Conservation (phyloP, 495 filamentous ascomycete species). For the Penicillium odoratum region DNA sequence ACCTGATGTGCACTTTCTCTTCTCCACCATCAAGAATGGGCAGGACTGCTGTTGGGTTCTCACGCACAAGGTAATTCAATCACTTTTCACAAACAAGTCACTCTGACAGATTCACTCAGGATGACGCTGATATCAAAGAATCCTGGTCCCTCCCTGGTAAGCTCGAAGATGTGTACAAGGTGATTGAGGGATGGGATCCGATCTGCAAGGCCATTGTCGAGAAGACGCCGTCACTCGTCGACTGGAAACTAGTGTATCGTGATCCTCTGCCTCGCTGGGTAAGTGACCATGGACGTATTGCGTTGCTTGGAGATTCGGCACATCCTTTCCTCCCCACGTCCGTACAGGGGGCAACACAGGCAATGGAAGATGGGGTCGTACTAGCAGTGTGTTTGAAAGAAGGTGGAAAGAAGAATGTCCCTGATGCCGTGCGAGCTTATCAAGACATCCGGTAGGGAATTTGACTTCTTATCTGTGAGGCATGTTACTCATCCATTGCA, state of each 20-base stretch:
- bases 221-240: conserved; percentile 61
- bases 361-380: conserved; percentile 70
- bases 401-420: conserved; percentile 50
- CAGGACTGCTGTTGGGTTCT: conserved; percentile 70
- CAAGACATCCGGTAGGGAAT: conserved; percentile 33
- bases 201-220: conserved; percentile 58
- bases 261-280: conserved; percentile 69
- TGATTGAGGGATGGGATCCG: conserved; percentile 63
- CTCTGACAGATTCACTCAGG: conserved; percentile 37
- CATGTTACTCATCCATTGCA: neutral
- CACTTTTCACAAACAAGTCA: no score
- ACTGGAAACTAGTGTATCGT: conserved; percentile 72
- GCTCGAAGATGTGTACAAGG: conserved; percentile 58
- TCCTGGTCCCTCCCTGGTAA: conserved; percentile 39
- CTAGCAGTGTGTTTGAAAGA: conserved; percentile 61
- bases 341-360: conserved; percentile 70
- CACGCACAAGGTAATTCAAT: conserved; percentile 50
- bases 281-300: conserved; percentile 56
- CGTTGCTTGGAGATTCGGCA: conserved; percentile 67
- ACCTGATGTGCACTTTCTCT: conserved; percentile 24
- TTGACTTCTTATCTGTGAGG: neutral
- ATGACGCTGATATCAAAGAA: conserved; percentile 52
- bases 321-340: conserved; percentile 74
- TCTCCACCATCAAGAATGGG: conserved; percentile 40
- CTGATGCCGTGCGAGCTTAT: conserved; percentile 46